Conservation (phyloP, 202 grass and related monocot genomes). For the Elaeis oleifera region DNA sequence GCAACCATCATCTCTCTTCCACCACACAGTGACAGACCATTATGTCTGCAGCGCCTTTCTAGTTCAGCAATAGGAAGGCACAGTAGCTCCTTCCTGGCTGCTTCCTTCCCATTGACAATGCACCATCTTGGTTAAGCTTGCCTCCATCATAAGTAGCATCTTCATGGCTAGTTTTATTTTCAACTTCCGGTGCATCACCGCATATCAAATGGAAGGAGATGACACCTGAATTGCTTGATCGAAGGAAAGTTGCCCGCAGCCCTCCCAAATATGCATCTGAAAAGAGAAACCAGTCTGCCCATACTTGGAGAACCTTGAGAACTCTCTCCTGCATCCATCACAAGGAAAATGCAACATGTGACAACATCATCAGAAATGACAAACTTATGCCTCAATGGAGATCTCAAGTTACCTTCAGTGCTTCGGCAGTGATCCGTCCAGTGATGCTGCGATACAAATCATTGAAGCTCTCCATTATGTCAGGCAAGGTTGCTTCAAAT, state of each 20-base stretch:
- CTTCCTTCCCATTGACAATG: conserved; percentile 76
- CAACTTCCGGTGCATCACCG: conserved; percentile 82
- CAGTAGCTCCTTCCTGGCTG: conserved; percentile 62
- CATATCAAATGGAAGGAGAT: conserved; percentile 66
- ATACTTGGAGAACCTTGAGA: conserved; percentile 95
- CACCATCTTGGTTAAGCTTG: conserved; percentile 86
- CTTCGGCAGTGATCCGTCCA: conserved; percentile 97
- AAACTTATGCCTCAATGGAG: too few species aligned
- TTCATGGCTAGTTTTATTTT: conserved; percentile 63
- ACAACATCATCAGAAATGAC: too few species aligned
- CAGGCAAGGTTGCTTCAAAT: conserved; percentile 76
- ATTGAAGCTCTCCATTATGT: conserved; percentile 95
- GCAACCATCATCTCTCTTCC: conserved; percentile 99
- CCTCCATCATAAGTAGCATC: conserved; percentile 40
- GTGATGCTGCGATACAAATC: conserved; percentile 86
- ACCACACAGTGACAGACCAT: conserved; percentile 77
- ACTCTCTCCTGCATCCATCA: conserved; percentile 59
- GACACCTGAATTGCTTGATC: conserved; percentile 77
- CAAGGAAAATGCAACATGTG: too few species aligned
- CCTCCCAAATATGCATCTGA: conserved; percentile 98
- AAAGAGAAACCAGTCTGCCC: conserved; percentile 99
- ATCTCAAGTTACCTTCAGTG: conserved; percentile 59
- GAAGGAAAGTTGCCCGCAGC: conserved; percentile 78
- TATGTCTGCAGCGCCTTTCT: conserved; percentile 84
- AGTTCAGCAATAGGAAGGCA: conserved; percentile 85